Percentiles rank a stretch among this genome's conserved stretches.
Conservation (phyloP, 176 grass and related monocot genomes). For the Rhynchospora tenuis region DNA sequence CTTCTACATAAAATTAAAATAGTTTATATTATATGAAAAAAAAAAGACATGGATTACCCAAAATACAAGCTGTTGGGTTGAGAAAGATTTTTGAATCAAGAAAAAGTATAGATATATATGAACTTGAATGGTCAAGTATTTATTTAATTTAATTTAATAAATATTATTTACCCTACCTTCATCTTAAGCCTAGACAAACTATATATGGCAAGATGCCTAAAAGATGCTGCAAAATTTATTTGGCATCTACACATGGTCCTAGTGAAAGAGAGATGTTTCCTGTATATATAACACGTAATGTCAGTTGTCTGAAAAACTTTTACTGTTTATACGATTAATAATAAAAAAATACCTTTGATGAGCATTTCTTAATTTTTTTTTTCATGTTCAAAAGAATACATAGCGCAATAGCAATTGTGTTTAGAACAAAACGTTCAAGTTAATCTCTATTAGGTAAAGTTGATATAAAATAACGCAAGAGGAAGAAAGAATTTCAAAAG, state of each 20-base stretch:
- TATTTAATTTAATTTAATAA: too few species aligned
- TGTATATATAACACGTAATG: not conserved
- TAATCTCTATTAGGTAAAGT: not conserved
- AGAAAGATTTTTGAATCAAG: too few species aligned
- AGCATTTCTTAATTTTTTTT: not conserved
- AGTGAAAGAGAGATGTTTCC: not conserved
- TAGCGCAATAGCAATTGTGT: not conserved
- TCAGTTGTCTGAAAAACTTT: not conserved
- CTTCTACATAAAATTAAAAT: too few species aligned
- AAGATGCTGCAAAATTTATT: not conserved
- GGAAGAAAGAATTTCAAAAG: not conserved
- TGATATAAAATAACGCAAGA: not conserved
- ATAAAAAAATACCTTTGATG: not conserved
- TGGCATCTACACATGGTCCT: not conserved
- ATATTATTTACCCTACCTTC: too few species aligned
- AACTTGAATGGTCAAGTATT: too few species aligned
- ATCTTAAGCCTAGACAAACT: not conserved
- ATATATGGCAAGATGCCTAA: too few species aligned
- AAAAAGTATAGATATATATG: too few species aligned
- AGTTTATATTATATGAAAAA: too few species aligned
- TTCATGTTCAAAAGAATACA: not conserved
- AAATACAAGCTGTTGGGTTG: too few species aligned
- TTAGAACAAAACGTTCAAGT: not conserved
- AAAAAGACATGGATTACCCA: too few species aligned
- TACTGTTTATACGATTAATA: not conserved